Conservation (phyloP, 2,329 filamentous ascomycete species). For the Paramyrothecium roridum region DNA sequence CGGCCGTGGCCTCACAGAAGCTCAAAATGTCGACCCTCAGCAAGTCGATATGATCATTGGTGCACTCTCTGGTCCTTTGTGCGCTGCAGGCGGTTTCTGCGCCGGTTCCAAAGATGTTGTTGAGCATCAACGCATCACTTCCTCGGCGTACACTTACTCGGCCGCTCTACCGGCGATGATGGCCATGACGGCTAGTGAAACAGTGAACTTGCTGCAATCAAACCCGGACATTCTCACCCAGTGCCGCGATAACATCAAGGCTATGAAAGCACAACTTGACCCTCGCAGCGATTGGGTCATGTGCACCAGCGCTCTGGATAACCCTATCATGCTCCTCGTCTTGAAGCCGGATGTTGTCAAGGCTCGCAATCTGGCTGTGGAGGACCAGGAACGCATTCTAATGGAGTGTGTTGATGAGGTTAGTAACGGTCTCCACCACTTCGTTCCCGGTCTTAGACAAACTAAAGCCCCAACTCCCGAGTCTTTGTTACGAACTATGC, state of each 20-base stretch:
- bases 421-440: constrained; percentile 24
- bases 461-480: too few relatives aligned
- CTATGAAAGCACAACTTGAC: constrained; percentile 83
- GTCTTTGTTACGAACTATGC: background rate
- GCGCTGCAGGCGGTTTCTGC: constrained; percentile 93
- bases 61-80: constrained; percentile 83
- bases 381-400: constrained; percentile 81
- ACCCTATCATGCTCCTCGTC: constrained; percentile 80
- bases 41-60: constrained; percentile 98
- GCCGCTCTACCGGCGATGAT: constrained; percentile 91
- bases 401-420: constrained; percentile 97
- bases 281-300: constrained; percentile 90
- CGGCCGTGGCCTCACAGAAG: constrained; percentile 89
- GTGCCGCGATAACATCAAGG: constrained; percentile 81
- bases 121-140: constrained; percentile 91
- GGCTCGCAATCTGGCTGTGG: constrained; percentile 61
- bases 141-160: constrained; percentile 91
- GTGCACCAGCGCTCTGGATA: constrained; percentile 78
- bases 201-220: constrained; percentile 78
- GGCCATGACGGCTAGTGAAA: constrained; percentile 93
- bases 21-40: constrained; percentile 90
- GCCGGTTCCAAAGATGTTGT: constrained; percentile 89
- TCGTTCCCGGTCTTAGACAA: background rate
- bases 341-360: constrained; percentile 81
- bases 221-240: constrained; percentile 77